Conservation (phyloP, 2,329 filamentous ascomycete genomes). For the Pseudocercospora cruenta region DNA sequence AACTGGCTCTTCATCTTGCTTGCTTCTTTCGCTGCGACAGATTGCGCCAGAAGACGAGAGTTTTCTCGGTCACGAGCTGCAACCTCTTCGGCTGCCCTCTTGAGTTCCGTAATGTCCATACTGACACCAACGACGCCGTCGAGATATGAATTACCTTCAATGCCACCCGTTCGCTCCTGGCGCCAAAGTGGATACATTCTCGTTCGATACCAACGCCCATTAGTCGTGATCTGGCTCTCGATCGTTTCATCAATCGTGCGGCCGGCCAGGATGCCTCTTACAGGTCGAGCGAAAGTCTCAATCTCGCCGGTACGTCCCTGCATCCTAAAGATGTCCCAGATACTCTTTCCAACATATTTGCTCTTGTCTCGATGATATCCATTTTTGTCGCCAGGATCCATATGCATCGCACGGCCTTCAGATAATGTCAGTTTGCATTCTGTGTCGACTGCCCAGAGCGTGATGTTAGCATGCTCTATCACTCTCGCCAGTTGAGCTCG, state of each 20-base stretch:
- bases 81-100: conserved; percentile 65
- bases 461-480: conserved; percentile 74
- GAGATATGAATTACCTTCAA: conserved; percentile 57
- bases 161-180: conserved; percentile 58
- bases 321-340: conserved; percentile 64
- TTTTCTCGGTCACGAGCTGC: conserved; percentile 68
- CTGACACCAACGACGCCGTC: conserved; percentile 78
- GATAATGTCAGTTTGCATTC: conserved; percentile 67
- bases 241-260: conserved; percentile 62
- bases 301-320: conserved; percentile 37
- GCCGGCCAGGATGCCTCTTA: conserved; percentile 68
- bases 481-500: conserved; percentile 74
- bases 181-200: conserved; percentile 69
- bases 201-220: conserved; percentile 70
- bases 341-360: conserved; percentile 59
- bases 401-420: conserved; percentile 61
- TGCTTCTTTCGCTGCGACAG: conserved; percentile 77
- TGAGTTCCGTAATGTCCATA: conserved; percentile 76
- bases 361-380: conserved; percentile 20
- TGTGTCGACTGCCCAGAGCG: conserved; percentile 72
- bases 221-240: conserved; percentile 62
- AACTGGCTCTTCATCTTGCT: conserved; percentile 81
- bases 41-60: conserved; percentile 70
- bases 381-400: conserved; percentile 7
- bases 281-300: conserved; percentile 56